A percentile compares a stretch with the other conserved stretches of the same genome.
These are phyloP conservation scores for Phytopythium litorale DNA, from an alignment of 352 stramenopile species.

Conservation along the genomic window DNA sequence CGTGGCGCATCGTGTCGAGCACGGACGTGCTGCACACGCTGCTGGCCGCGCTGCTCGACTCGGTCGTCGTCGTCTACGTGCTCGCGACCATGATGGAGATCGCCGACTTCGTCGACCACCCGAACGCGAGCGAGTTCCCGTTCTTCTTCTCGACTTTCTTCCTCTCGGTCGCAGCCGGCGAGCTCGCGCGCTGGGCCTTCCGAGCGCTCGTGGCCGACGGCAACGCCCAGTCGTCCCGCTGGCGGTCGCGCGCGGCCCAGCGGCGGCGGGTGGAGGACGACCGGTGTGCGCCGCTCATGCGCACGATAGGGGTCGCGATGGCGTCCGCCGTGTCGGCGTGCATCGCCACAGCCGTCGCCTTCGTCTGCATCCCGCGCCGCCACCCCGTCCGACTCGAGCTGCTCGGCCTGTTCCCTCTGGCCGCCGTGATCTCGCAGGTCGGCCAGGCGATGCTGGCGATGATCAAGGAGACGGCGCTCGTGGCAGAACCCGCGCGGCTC, in stretches of 20 bases:
- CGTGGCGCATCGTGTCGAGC: slow-evolving; percentile 53
- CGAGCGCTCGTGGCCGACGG: slow-evolving; percentile 5
- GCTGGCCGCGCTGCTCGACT: slow-evolving; percentile 50
- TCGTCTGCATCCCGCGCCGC: slow-evolving; percentile 20
- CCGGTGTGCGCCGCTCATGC: background rate
- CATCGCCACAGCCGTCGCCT: slow-evolving; percentile 14
- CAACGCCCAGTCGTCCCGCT: background rate
- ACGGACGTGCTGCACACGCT: slow-evolving; percentile 51
- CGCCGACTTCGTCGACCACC: slow-evolving; percentile 49
- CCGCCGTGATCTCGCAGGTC: slow-evolving; percentile 31
- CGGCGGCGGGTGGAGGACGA: no score
- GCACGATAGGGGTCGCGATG: slow-evolving; percentile 11
- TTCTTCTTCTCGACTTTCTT: slow-evolving; percentile 50
- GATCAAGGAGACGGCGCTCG: slow-evolving; percentile 39
- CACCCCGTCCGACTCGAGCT: slow-evolving; percentile 13
- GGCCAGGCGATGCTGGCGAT: slow-evolving; percentile 31
- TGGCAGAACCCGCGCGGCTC: slow-evolving; percentile 15
- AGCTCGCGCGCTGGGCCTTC: slow-evolving; percentile 31
- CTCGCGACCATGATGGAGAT: slow-evolving; percentile 65
- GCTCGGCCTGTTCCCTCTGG: slow-evolving; percentile 26
- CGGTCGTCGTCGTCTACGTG: slow-evolving; percentile 47
- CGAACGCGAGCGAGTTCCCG: slow-evolving; percentile 21
- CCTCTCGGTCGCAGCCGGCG: slow-evolving; percentile 28
- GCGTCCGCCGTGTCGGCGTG: slow-evolving; percentile 16
- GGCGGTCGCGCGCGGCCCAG: background rate